Conservation (phyloP, 176 grass and related monocot genomes). For the Aegilops speltoides region DNA sequence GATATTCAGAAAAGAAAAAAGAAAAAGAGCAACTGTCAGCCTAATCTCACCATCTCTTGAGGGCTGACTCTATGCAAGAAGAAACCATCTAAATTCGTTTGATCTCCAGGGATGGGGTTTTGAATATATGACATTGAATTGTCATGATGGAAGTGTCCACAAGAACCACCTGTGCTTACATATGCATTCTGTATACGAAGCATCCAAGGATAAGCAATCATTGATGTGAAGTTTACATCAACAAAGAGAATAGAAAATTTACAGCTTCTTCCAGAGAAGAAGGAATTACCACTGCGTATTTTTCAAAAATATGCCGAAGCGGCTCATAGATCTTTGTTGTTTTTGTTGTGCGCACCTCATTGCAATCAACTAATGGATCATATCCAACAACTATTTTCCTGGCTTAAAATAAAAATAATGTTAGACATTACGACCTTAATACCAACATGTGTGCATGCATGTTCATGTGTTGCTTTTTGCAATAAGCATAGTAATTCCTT, state of each 20-base stretch:
- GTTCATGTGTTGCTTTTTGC: neutral
- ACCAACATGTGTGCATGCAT: neutral
- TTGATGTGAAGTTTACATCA: neutral
- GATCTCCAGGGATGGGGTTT: constrained; percentile 19
- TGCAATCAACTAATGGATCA: constrained; percentile 33
- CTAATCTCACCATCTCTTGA: constrained; percentile 38
- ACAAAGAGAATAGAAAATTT: constrained; percentile 9
- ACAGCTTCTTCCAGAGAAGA: neutral
- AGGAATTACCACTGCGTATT: constrained; percentile 48
- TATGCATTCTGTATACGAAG: constrained; percentile 26
- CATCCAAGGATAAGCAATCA: neutral
- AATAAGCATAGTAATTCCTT: neutral
- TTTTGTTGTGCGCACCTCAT: neutral
- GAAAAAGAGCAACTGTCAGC: neutral
- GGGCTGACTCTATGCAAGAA: constrained; percentile 36
- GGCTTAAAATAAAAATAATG: constrained; percentile 22
- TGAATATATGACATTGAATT: constrained; percentile 30
- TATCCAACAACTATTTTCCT: constrained; percentile 60
- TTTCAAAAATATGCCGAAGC: constrained; percentile 27
- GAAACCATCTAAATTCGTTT: constrained; percentile 28
- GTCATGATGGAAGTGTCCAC: constrained; percentile 29
- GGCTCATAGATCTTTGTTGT: neutral
- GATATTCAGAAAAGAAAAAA: neutral
- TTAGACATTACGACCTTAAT: neutral
- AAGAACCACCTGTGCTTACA: constrained; percentile 25